Conservation (phyloP, 2,329 filamentous ascomycete genomes). For the Pleurostoma richardsiae region DNA sequence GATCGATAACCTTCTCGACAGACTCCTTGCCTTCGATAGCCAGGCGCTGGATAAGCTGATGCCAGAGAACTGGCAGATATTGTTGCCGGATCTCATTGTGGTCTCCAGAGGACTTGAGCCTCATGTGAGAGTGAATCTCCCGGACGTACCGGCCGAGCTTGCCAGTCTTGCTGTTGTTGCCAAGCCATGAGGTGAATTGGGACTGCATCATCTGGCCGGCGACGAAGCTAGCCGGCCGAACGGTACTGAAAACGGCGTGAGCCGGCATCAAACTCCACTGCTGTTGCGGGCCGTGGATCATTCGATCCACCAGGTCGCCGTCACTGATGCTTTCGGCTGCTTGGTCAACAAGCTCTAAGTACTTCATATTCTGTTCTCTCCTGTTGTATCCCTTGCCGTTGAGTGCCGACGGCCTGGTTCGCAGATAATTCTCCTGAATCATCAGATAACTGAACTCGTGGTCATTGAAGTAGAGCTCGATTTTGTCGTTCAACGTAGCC, state of each 20-base stretch:
- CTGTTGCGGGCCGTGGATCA: constrained; percentile 98
- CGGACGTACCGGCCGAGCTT: constrained; percentile 77
- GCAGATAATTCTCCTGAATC: constrained; percentile 97
- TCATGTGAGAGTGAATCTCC: constrained; percentile 97
- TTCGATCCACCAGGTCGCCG: constrained; percentile 89
- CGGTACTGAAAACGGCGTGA: constrained; percentile 92
- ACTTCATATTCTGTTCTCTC: constrained; percentile 70
- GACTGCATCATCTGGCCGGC: constrained; percentile 72
- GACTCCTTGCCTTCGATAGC: constrained; percentile 75
- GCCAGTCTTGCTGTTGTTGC: constrained; percentile 85
- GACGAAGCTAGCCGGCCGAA: constrained; percentile 82
- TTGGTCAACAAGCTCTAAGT: constrained; percentile 79
- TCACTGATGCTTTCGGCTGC: constrained; percentile 96
- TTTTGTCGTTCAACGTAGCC: constrained; percentile 90
- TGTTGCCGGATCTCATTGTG: constrained; percentile 91
- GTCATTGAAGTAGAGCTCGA: constrained; percentile 98
- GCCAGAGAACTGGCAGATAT: constrained; percentile 86
- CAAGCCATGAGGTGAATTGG: constrained; percentile 85
- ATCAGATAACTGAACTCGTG: constrained; percentile 97
- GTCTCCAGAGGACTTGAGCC: constrained; percentile 82
- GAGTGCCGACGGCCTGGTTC: constrained; percentile 67
- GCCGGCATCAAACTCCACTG: constrained; percentile 98
- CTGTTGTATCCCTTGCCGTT: constrained; percentile 52
- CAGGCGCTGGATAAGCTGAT: constrained; percentile 69
- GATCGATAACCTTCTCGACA: constrained; percentile 77